Percentiles rank a stretch among this genome's conserved stretches.
phyloP scores from a whole-genome alignment of 2,329 filamentous ascomycete genomes.

The Zelopaecilomyces penicillatus region DNA sequence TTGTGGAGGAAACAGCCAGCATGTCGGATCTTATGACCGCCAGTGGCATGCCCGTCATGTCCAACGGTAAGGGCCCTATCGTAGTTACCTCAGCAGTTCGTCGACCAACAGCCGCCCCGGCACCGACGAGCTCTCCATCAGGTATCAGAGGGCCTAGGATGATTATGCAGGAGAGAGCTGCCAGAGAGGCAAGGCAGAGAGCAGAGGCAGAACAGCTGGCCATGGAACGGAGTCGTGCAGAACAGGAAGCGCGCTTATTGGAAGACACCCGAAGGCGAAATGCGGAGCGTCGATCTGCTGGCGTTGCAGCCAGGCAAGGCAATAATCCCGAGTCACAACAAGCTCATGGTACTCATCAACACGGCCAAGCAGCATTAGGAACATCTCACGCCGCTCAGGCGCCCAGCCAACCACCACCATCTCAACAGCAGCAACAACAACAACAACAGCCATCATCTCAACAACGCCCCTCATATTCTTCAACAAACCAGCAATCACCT shows the following conservation, averaged over 20 bases:
- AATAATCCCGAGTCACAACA: conserved; percentile 22
- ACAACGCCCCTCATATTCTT: conserved; percentile 9
- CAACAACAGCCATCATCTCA: conserved; percentile 10
- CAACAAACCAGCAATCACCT: conserved; percentile 5
- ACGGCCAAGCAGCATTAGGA: conserved; percentile 19
- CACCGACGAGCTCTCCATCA: conserved; percentile 46
- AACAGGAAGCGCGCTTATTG: conserved; percentile 45
- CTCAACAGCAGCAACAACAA: conserved; percentile 9
- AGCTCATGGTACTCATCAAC: conserved; percentile 25
- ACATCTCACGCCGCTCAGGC: conserved; percentile 13
- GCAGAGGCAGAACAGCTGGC: conserved; percentile 54
- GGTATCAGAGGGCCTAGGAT: conserved; percentile 77
- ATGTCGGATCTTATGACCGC: conserved; percentile 74
- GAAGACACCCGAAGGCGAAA: conserved; percentile 49
- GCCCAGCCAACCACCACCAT: conserved; percentile 15
- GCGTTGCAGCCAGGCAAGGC: conserved; percentile 32
- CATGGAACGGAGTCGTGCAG: conserved; percentile 48
- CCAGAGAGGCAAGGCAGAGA: conserved; percentile 63
- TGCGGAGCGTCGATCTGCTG: conserved; percentile 53
- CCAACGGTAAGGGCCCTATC: conserved; percentile 51
- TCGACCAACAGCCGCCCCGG: conserved; percentile 40
- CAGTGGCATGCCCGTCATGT: conserved; percentile 45
- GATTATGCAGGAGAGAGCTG: conserved; percentile 81
- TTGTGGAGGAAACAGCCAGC: conserved; percentile 77
- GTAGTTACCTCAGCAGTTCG: conserved; percentile 28